Base-by-base conservation (phyloP, 2,329 filamentous ascomycete genomes). In the Epichloe gansuensis region DNA sequence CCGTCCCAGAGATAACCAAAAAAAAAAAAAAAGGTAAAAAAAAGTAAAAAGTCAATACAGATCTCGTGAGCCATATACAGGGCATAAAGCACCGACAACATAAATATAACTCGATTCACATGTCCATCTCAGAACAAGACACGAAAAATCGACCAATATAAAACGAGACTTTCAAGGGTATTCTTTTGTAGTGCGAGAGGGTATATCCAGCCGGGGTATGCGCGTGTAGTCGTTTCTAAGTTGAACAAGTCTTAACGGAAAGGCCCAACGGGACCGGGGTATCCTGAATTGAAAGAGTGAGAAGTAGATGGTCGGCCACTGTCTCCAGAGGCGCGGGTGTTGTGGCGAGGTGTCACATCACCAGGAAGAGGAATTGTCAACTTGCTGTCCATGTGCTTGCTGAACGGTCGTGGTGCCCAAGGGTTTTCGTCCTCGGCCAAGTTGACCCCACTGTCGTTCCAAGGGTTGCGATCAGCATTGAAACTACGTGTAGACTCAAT, bases 391-490 rank as follows among this genome's bases (percentile, higher is more conserved):
- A 75, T 74, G 65, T 80, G 82, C 66, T 82, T 86, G 63, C 80
- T 78, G 60, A 83, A 79, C 61, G 81, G 80, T 58, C 81, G 80
- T 50, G 71, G 71, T 50, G 76, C 70, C 81, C 81, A 84, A 41
- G 78, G 77, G 67, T 81, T 80, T 61, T 96, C 90, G 58, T 95
- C 89, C 63, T 96, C 91, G 57, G 87, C 78, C 60, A 96, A 82
- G 67, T 96, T 96, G 65, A 96, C 90, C 62, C 91, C 91, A 65
- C 89, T 95, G 68, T 97, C 91, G 68, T 96, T 96, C 91, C 91
- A 97, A 56, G 91, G 91, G 72, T 96, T 95, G 69, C 91, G 87
- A 69, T 95, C 94, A 60, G 89, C 89, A 58, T 84, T 83, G 69
- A 85, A 84, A 73, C 90, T 95, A 66, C 91, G 87, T 38, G 90